Base-by-base conservation (phyloP, 306 rosid genomes). In the Cotoneaster glaucophyllus region DNA sequence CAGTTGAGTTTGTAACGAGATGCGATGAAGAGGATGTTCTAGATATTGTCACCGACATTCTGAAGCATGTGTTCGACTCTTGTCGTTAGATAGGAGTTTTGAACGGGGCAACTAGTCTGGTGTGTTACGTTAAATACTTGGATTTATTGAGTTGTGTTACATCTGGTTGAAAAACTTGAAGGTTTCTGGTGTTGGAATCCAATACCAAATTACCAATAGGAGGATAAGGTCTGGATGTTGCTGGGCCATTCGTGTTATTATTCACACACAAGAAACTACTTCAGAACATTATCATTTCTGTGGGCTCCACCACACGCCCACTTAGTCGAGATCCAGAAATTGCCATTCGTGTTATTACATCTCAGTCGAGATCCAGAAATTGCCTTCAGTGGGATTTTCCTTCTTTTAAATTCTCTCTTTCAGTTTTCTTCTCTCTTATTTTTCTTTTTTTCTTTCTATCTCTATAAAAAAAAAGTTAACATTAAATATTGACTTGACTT, bases 1-100 rank as follows among this genome's bases (percentile, higher is more conserved):
- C 96, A 94, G 97, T 84, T 54, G 87, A 87, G 73, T 94, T 90
- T 65, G 87, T 81, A 71, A 87, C 88, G 37, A 79, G 89, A 0
- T 88, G 77, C 78, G 78, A 85, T 80, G 96, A 89, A 81, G 88
- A 86, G 73, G 91, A 88, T 57, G 81, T 87, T 74, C 65, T 82
- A 34, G 82, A 82, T 64, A 82, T 71, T 53, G 93, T 86, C 68
- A 78, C 65, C 13, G 75, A 61, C 77, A 90, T 93, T 80, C 93
- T 93, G 45, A 83, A 78, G 77, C 97, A 88, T 74, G 91, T 91
- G 28, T 85, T 93, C 58, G 72, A 77, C 75, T 80, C 86, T 80
- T 80, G 79, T 70, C 82, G 86, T 34, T 85, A 71, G 77, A 48
- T 65, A 65, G 53, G 68, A 80, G 61, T 9, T 26, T 17, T 26